Conservation (phyloP, 257 asterid genomes). For the Voacanga thouarsii region DNA sequence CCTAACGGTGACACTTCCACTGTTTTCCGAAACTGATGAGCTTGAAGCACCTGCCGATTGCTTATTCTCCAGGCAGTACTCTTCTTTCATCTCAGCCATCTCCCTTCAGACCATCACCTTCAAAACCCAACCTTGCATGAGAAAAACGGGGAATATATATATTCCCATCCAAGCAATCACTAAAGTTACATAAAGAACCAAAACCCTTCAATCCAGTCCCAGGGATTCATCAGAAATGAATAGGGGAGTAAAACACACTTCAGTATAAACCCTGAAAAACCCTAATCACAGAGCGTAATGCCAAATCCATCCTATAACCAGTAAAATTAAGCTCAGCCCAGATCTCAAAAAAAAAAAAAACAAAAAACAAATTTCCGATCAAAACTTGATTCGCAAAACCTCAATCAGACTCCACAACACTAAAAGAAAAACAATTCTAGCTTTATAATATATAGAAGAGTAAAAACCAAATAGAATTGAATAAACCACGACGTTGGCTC, state of each 20-base stretch:
- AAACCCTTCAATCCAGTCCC: slow-evolving; percentile 11
- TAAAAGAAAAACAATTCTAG: slow-evolving; percentile 5
- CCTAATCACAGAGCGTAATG: slow-evolving; percentile 8
- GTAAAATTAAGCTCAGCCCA: slow-evolving; percentile 35
- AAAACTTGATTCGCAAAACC: slow-evolving; percentile 27
- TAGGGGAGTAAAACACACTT: slow-evolving; percentile 8
- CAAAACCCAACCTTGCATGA: slow-evolving; percentile 20
- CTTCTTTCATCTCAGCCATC: slow-evolving; percentile 75
- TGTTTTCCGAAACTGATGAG: slow-evolving; percentile 87
- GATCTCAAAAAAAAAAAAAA: slow-evolving; percentile 36
- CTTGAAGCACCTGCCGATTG: slow-evolving; percentile 67
- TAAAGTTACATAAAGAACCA: slow-evolving; percentile 13
- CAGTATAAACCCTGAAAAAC: slow-evolving; percentile 21
- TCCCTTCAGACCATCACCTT: slow-evolving; percentile 37
- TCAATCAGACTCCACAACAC: slow-evolving; percentile 23
- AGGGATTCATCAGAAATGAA: slow-evolving; percentile 6
- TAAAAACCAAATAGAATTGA: slow-evolving; percentile 1
- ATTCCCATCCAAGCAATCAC: slow-evolving; percentile 6
- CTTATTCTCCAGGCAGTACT: slow-evolving; percentile 56
- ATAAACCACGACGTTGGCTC: slow-evolving; percentile 9
- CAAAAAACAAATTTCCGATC: slow-evolving; percentile 20
- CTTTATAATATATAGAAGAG: not conserved
- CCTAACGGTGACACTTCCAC: slow-evolving; percentile 54
- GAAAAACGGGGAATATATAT: slow-evolving; percentile 11
- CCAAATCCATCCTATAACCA: slow-evolving; percentile 9